phyloP scores from a whole-genome alignment of 805 yeast species.

The Candida suzukii region DNA sequence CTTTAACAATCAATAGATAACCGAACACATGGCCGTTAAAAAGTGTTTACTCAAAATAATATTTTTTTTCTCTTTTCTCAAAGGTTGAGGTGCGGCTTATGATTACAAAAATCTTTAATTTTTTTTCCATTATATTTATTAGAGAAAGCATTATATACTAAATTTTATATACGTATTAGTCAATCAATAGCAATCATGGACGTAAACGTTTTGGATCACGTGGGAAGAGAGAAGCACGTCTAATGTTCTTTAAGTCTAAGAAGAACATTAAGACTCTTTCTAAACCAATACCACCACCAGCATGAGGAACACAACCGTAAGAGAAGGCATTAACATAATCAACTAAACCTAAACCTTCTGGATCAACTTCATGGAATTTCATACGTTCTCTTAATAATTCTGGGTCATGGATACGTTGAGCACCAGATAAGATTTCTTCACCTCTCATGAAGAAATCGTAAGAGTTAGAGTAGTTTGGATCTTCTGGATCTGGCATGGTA shows the following conservation, averaged over 20 bases:
- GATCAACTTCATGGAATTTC: slow-evolving; percentile 75
- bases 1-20: no score
- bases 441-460: slow-evolving; percentile 99
- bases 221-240: slow-evolving; percentile 99
- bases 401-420: slow-evolving; percentile 97
- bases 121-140: no score
- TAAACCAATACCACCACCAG: slow-evolving; percentile 99
- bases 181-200: slow-evolving; percentile 49
- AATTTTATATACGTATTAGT: no score
- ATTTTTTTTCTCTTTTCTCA: no score
- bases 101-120: no score
- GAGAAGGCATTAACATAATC: slow-evolving; percentile 91
- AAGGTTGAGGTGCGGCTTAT: no score
- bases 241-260: slow-evolving; percentile 92
- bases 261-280: slow-evolving; percentile 99
- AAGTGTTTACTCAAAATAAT: no score
- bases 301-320: slow-evolving; percentile 97
- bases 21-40: no score
- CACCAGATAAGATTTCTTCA: slow-evolving; percentile 98
- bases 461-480: slow-evolving; percentile 91
- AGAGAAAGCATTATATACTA: background rate
- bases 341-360: slow-evolving; percentile 70
- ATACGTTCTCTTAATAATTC: slow-evolving; percentile 76
- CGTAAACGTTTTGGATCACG: slow-evolving; percentile 94
- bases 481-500: slow-evolving; percentile 96